Evolutionary conservation across 2,329 filamentous ascomycete species (phyloP).

Genomic region (Monosporascus sp.): DNA sequence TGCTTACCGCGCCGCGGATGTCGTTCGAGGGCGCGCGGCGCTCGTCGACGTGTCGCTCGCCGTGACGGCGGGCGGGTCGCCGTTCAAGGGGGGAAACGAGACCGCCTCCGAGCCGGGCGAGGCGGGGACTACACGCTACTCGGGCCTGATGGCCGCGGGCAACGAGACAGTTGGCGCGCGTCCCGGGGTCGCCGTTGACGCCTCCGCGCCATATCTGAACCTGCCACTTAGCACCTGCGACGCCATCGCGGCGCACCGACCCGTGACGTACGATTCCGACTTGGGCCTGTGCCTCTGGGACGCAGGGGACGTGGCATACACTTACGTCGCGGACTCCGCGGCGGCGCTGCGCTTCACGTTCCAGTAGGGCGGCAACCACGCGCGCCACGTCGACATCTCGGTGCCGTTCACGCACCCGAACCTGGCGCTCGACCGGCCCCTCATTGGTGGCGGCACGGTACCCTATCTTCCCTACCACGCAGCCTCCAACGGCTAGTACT

Average conservation of each 20-base stretch:
- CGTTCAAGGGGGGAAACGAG: constrained; percentile 18
- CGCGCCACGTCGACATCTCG: constrained; percentile 31
- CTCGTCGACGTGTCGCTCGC: constrained; percentile 34
- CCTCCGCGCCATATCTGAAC: constrained; percentile 31
- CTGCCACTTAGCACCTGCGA: constrained; percentile 34
- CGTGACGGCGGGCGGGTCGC: constrained; percentile 30
- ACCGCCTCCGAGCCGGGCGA: too few relatives aligned
- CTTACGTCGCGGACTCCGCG: constrained; percentile 30
- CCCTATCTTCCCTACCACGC: constrained; percentile 36
- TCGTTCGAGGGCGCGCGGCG: constrained; percentile 8
- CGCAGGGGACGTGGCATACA: constrained; percentile 20
- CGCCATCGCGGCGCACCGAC: constrained; percentile 29
- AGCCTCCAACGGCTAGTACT: constrained; percentile 14
- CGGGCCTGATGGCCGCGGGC: constrained; percentile 11
- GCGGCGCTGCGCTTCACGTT: constrained; percentile 33
- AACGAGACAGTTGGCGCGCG: constrained; percentile 14
- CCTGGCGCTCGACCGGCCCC: constrained; percentile 30
- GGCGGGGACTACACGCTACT: too few relatives aligned
- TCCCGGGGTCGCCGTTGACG: constrained; percentile 20
- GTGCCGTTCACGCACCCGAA: constrained; percentile 32
- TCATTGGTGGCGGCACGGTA: constrained; percentile 20
- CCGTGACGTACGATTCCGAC: constrained; percentile 24
- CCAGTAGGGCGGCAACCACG: constrained; percentile 14
- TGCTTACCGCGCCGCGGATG: constrained; percentile 9
- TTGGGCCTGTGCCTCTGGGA: constrained; percentile 35